Evolutionary conservation across 805 yeast genomes (phyloP), one percentile per base, ranked within the genome.

Genomic region (Candida sanyiensis): DNA sequence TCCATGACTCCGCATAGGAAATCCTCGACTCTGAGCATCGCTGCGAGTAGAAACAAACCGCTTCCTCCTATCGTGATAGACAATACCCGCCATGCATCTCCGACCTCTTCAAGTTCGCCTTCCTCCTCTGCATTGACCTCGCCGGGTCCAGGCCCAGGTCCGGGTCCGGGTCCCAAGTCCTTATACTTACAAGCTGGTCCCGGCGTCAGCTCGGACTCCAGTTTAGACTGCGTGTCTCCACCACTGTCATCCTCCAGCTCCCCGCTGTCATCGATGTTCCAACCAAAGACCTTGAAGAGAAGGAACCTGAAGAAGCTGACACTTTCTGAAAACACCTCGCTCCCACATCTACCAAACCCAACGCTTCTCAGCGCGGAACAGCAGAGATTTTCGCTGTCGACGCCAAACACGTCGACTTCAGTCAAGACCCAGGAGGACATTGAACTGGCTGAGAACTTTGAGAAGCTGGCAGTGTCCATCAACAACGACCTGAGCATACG

Each of bases 271-370:
- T 19, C 50, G 2, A 49, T 52, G 15, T 63, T 65, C 44, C 64
- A 62, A 34, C 64, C 66, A 26, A 72, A 66, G 49, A 66, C 81
- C 1, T 52, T 79, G 40, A 73, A 72, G 46, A 64, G 84, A 47
- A 63, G 75, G 40, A 81, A 81, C 50, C 57, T 77, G 47, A 81
- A 81, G 56, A 68, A 75, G 45, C 62, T 79, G 27, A 70, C 75
- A 7, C 57, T 80, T 9, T 27, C 39, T 8, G 48, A 44, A 6
- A 43, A 44, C 19, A 44, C 52, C 19, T 16, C 48, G 9, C 34
- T 56, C 8, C 33, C 46, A n/a, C 31, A 49, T 8, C 20, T 45
- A 13, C 44, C 42, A 17, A 30, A 49, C 9, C 22, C 44, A 17
- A 43, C 42, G 18, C 18, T 20, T 6, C 9, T 16, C 4, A 28